A percentile compares a stretch with the other conserved stretches of the same genome.
Evolutionary conservation across 2,329 filamentous ascomycete species (phyloP).

Genomic region (Alternaria solani): DNA sequence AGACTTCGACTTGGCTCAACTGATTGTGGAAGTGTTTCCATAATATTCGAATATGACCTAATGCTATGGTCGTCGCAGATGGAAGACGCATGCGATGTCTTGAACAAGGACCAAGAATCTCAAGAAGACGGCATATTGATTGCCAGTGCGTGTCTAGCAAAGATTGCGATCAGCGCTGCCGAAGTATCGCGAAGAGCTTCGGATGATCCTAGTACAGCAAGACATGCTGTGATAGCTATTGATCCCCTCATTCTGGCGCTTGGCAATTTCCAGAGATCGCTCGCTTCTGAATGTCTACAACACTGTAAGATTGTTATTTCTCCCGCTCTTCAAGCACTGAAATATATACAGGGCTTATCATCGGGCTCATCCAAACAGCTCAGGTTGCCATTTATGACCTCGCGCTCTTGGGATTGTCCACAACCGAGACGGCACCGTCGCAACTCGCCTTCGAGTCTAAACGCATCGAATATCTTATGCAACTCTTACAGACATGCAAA

Average conservation of each 20-base stretch:
- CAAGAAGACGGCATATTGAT: constrained; percentile 61
- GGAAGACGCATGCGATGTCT: constrained; percentile 62
- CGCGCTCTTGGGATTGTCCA: constrained; percentile 9
- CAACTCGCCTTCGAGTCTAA: constrained; percentile 11
- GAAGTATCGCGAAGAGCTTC: constrained; percentile 34
- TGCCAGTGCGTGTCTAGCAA: constrained; percentile 48
- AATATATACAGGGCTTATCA: constrained; percentile 16
- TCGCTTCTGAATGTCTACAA: constrained; percentile 16
- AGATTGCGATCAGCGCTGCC: constrained; percentile 31
- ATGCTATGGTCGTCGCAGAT: constrained; percentile 67
- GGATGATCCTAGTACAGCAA: constrained; percentile 15
- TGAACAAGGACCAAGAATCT: constrained; percentile 58
- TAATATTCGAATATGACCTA: constrained; percentile 50
- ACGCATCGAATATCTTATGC: constrained; percentile 25
- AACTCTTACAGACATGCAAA: constrained; percentile 20
- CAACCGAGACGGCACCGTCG: not conserved
- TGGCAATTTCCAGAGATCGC: constrained; percentile 12
- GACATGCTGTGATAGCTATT: constrained; percentile 24
- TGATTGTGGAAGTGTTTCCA: constrained; percentile 28
- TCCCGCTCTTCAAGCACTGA: not conserved
- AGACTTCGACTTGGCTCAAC: not conserved
- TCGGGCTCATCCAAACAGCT: constrained; percentile 21
- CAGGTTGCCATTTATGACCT: constrained; percentile 29
- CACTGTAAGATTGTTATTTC: constrained; percentile 19
- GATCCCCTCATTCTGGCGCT: constrained; percentile 21